Percentiles rank a stretch among this genome's conserved stretches.
Conservation (phyloP, 2,329 filamentous ascomycete genomes). For the Colletotrichum tofieldiae region DNA sequence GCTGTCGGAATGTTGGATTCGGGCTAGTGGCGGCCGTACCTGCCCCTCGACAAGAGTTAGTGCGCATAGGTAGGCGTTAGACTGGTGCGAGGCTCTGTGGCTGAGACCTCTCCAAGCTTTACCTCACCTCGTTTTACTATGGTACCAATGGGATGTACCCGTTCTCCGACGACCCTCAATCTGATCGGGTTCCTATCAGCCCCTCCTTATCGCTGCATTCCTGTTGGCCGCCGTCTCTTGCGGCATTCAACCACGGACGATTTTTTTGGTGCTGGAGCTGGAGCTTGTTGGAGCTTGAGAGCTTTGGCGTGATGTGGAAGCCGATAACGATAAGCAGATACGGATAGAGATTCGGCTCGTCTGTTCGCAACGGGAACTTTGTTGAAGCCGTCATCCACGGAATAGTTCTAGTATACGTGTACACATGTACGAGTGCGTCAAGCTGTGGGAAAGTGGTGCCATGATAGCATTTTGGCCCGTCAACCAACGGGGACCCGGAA, state of each 20-base stretch:
- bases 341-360: neutral
- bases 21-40: constrained; percentile 34
- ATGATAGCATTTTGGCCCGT: constrained; percentile 29
- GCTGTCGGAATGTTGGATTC: constrained; percentile 40
- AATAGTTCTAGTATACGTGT: constrained; percentile 23
- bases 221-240: constrained; percentile 27
- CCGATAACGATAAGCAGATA: constrained; percentile 17
- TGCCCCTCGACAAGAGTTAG: constrained; percentile 32
- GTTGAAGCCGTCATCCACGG: constrained; percentile 5
- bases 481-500: constrained; percentile 34
- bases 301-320: constrained; percentile 16
- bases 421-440: constrained; percentile 26
- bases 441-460: constrained; percentile 33
- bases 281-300: constrained; percentile 35
- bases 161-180: constrained; percentile 32
- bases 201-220: constrained; percentile 30
- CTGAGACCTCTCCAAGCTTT: constrained; percentile 34
- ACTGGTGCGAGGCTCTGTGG: constrained; percentile 32
- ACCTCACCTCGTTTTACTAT: constrained; percentile 1
- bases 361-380: neutral
- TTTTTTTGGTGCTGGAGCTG: constrained; percentile 1
- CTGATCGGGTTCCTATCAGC: constrained; percentile 21
- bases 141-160: constrained; percentile 27
- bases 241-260: constrained; percentile 17
- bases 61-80: constrained; percentile 29